These are phyloP conservation scores for Insectozyma bohioensis DNA, from an alignment of 1,139 yeast species.

Conservation along the genomic window DNA sequence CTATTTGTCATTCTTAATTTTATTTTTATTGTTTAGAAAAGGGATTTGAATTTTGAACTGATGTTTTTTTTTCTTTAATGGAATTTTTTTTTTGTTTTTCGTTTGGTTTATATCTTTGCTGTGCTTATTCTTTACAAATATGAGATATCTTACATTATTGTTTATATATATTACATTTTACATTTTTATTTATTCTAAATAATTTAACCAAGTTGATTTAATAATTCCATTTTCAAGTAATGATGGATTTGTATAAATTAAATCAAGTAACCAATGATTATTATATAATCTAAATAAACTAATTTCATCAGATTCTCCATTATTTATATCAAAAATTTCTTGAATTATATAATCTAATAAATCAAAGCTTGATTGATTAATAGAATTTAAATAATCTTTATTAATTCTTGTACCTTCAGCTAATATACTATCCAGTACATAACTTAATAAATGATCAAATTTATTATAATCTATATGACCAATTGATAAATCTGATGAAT, in stretches of 20 bases:
- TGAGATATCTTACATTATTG: neutral
- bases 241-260: slow-evolving; percentile 43
- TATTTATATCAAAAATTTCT: slow-evolving; percentile 27
- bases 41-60: neutral
- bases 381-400: slow-evolving; percentile 18
- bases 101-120: neutral
- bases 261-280: slow-evolving; percentile 42
- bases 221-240: slow-evolving; percentile 38
- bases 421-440: slow-evolving; percentile 25
- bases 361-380: slow-evolving; percentile 32
- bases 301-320: slow-evolving; percentile 20
- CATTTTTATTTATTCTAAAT: slow-evolving; percentile 35
- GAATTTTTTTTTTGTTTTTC: slow-evolving; percentile 2
- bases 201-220: slow-evolving; percentile 39
- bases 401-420: slow-evolving; percentile 22
- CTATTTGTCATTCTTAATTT: slow-evolving; percentile 19
- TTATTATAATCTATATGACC: slow-evolving; percentile 40
- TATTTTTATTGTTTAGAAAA: neutral
- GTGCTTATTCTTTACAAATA: neutral
- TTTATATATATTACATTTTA: neutral
- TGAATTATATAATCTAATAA: slow-evolving; percentile 33
- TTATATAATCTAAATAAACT: slow-evolving; percentile 40
- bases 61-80: slow-evolving; percentile 4
- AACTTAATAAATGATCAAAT: slow-evolving; percentile 30
- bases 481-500: slow-evolving; percentile 27